phyloP scores from a whole-genome alignment of 2,329 filamentous ascomycete genomes.

The Mollisia scopiformis region DNA sequence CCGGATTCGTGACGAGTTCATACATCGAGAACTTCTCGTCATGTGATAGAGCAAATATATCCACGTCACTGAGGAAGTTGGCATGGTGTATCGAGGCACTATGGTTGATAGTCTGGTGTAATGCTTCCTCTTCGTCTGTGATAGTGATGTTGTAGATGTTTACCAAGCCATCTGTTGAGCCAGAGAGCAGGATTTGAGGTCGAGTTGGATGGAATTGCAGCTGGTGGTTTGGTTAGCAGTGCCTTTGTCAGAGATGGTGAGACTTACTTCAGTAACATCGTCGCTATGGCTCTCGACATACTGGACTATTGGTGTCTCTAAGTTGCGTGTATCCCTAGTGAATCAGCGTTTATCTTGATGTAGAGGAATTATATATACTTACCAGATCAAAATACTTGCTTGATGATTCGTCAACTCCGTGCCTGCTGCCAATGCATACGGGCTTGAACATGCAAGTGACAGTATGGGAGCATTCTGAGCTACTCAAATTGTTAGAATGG shows the following conservation, averaged over 20 bases:
- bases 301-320: conserved; percentile 49
- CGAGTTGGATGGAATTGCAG: conserved; percentile 64
- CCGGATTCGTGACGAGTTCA: conserved; percentile 65
- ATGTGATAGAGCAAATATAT: conserved; percentile 74
- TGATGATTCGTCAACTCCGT: conserved; percentile 71
- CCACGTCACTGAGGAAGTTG: conserved; percentile 66
- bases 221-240: conserved; percentile 40
- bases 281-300: conserved; percentile 71
- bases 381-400: conserved; percentile 66
- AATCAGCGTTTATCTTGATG: background rate
- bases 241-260: background rate
- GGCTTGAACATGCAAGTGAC: conserved; percentile 63
- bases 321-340: conserved; percentile 59
- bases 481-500: conserved; percentile 22
- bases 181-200: conserved; percentile 68
- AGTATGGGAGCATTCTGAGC: conserved; percentile 57
- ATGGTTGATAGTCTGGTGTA: conserved; percentile 80
- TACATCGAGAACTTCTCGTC: conserved; percentile 80
- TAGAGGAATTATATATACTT: conserved; percentile 22
- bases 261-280: conserved; percentile 63
- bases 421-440: conserved; percentile 68
- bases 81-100: conserved; percentile 74
- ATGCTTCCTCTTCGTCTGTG: conserved; percentile 75
- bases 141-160: conserved; percentile 75
- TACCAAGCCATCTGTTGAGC: conserved; percentile 79